Evolutionary conservation across 1,139 yeast genomes (phyloP).

Genomic region (Meyerozyma elateridarum): DNA sequence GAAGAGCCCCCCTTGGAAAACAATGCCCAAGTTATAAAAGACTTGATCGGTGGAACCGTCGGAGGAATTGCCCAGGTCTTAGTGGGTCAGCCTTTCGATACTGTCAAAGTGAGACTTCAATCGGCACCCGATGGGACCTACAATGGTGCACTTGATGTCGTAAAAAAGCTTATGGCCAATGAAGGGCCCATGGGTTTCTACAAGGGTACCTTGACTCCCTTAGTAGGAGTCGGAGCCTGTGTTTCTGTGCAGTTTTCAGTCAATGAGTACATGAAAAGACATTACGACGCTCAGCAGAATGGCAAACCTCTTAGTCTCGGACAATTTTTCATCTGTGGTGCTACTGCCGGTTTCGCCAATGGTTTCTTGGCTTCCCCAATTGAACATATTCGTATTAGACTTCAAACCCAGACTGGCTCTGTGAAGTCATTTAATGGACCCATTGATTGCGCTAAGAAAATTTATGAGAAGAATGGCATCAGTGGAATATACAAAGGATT

Average conservation of each 20-base stretch:
- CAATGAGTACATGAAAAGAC: conserved; percentile 88
- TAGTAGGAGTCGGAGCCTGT: conserved; percentile 92
- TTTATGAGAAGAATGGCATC: conserved; percentile 50
- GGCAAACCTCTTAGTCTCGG: conserved; percentile 40
- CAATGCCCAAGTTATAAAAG: conserved; percentile 62
- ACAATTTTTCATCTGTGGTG: conserved; percentile 78
- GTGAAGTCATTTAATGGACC: conserved; percentile 64
- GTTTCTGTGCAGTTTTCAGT: conserved; percentile 80
- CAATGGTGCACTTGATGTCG: conserved; percentile 71
- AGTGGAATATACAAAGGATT: conserved; percentile 75
- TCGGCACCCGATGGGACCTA: conserved; percentile 78
- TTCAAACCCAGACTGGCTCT: conserved; percentile 72
- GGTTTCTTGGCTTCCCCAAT: conserved; percentile 87
- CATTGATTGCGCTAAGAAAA: conserved; percentile 64
- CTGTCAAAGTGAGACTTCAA: conserved; percentile 87
- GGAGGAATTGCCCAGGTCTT: conserved; percentile 95
- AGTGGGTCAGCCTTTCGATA: conserved; percentile 96
- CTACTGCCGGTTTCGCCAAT: conserved; percentile 85
- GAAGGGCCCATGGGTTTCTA: conserved; percentile 84
- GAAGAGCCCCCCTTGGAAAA: conserved; percentile 44
- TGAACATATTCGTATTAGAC: conserved; percentile 85
- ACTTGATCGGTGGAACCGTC: conserved; percentile 82
- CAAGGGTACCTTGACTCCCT: conserved; percentile 79
- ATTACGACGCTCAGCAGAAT: conserved; percentile 40
- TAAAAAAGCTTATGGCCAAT: conserved; percentile 58